A percentile compares a stretch with the other conserved stretches of the same genome.
Conservation (phyloP, 768 basidiomycete genomes). For the Exsudoporus frostii region DNA sequence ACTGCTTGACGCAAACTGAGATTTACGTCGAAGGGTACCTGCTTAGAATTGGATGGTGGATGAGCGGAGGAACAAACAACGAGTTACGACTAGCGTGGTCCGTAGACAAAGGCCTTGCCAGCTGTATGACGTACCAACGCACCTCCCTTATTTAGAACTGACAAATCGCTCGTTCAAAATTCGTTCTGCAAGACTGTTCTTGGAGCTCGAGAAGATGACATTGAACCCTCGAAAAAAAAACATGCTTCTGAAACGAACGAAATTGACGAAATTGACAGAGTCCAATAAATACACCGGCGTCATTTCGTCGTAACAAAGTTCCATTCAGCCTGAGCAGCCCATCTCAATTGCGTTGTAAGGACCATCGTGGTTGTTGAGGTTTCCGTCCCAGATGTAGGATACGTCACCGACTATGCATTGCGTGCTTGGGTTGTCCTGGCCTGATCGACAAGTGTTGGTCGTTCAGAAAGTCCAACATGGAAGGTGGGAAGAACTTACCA, state of each 20-base stretch:
- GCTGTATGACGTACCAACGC: background rate
- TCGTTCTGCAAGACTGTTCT: background rate
- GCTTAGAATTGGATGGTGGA: background rate
- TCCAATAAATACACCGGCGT: background rate
- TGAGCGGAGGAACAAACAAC: background rate
- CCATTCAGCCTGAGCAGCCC: constrained; percentile 22
- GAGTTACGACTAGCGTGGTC: no score
- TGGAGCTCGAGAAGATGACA: background rate
- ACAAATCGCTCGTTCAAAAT: background rate
- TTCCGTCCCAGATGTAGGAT: constrained; percentile 42
- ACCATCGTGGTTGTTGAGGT: constrained; percentile 45
- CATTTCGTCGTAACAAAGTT: background rate
- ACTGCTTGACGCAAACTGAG: no score
- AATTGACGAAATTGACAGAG: background rate
- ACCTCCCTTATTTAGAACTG: background rate
- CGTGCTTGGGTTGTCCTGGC: constrained; percentile 56
- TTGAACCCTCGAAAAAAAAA: background rate
- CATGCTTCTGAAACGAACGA: background rate
- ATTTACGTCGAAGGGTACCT: background rate
- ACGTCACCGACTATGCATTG: constrained; percentile 25
- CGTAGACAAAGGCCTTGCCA: background rate
- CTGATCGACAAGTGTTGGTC: constrained; percentile 2
- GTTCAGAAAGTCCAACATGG: background rate
- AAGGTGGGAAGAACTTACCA: constrained; percentile 27
- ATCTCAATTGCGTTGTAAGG: constrained; percentile 31